phyloP scores from a whole-genome alignment of 1,284 basidiomycete species.

The Leccinum olivaceoglutinosum region DNA sequence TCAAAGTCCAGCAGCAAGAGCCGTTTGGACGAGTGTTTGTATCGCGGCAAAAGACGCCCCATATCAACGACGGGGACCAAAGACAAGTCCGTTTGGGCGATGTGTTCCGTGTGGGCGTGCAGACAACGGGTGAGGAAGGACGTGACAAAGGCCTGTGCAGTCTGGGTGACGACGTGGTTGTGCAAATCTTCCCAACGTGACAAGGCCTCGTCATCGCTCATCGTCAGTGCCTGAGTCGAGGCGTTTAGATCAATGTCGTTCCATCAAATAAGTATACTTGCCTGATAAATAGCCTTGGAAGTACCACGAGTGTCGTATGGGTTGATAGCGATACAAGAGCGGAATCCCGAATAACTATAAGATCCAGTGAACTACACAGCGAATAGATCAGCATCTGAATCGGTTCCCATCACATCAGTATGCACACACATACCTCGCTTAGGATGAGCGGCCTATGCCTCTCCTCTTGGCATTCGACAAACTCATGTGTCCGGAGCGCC shows the following conservation, averaged over 20 bases:
- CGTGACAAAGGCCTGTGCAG: conserved; percentile 79
- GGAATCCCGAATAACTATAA: conserved; percentile 81
- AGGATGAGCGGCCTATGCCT: conserved; percentile 69
- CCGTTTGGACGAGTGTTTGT: conserved; percentile 57
- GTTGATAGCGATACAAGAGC: conserved; percentile 81
- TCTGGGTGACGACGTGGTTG: conserved; percentile 83
- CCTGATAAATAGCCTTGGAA: conserved; percentile 68
- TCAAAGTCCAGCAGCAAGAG: conserved; percentile 79
- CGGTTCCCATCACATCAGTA: neutral
- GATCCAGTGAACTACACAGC: conserved; percentile 71
- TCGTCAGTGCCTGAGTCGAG: conserved; percentile 55
- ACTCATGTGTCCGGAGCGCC: conserved; percentile 77
- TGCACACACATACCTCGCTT: conserved; percentile 51
- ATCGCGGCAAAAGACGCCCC: conserved; percentile 49
- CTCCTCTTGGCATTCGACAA: conserved; percentile 76
- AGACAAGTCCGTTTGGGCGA: conserved; percentile 28
- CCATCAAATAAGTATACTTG: neutral
- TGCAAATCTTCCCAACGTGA: conserved; percentile 84
- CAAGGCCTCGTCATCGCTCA: conserved; percentile 80
- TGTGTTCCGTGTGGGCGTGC: conserved; percentile 66
- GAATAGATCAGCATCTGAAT: conserved; percentile 8
- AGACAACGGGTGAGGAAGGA: conserved; percentile 72
- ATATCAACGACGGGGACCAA: conserved; percentile 49
- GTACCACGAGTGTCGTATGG: conserved; percentile 77
- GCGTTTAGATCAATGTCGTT: neutral